phyloP scores from a whole-genome alignment of 257 asterid species.

The Nicotiana obtusifolia region DNA sequence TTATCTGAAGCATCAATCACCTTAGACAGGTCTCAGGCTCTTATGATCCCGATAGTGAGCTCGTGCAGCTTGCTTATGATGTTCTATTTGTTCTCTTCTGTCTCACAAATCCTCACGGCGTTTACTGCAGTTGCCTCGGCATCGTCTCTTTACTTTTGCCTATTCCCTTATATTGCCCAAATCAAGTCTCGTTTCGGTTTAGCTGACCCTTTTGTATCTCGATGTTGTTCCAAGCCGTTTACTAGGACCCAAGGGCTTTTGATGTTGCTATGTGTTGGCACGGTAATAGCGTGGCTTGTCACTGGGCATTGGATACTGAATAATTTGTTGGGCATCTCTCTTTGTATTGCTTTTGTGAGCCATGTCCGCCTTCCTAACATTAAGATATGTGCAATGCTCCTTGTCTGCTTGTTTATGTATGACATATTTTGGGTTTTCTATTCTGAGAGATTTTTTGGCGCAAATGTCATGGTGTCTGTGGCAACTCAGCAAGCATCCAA shows the following conservation, averaged over 20 bases:
- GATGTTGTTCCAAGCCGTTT: slow-evolving; percentile 74
- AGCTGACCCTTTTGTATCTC: slow-evolving; percentile 72
- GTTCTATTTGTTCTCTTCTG: slow-evolving; percentile 92
- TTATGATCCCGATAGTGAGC: slow-evolving; percentile 95
- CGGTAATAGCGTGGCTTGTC: slow-evolving; percentile 74
- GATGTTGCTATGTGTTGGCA: slow-evolving; percentile 38
- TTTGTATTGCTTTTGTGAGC: slow-evolving; percentile 95
- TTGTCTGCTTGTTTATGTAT: slow-evolving; percentile 72
- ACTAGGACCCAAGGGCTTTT: slow-evolving; percentile 65
- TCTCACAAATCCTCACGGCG: slow-evolving; percentile 85
- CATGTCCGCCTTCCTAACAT: slow-evolving; percentile 95
- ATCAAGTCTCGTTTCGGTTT: slow-evolving; percentile 60
- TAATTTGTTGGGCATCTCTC: slow-evolving; percentile 86
- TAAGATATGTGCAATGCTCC: slow-evolving; percentile 90
- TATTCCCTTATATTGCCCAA: slow-evolving; percentile 57
- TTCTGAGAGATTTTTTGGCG: slow-evolving; percentile 92
- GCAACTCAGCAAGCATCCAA: slow-evolving; percentile 92
- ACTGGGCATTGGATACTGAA: slow-evolving; percentile 90
- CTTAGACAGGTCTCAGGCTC: slow-evolving; percentile 84
- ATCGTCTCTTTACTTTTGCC: slow-evolving; percentile 81
- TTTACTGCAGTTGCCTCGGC: slow-evolving; percentile 85
- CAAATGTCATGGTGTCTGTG: slow-evolving; percentile 94
- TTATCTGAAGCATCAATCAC: slow-evolving; percentile 84
- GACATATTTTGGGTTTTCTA: slow-evolving; percentile 96
- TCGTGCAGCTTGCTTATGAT: slow-evolving; percentile 90